Conservation (phyloP, 768 basidiomycete species). For the Mycena venus region DNA sequence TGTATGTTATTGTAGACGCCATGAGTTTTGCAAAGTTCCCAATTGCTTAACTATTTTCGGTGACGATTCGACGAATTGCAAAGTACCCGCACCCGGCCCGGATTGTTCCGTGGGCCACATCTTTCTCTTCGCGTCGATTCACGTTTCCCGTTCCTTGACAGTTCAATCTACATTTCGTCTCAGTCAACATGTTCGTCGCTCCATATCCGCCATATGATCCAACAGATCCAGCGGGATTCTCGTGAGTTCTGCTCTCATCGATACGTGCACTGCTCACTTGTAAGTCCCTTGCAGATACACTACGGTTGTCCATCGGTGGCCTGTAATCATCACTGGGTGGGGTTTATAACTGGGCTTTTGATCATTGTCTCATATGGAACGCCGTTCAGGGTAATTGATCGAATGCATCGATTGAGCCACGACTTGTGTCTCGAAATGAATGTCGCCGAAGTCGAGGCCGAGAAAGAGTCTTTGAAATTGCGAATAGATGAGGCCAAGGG, state of each 20-base stretch:
- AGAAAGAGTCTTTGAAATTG: conserved; percentile 44
- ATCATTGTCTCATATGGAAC: neutral
- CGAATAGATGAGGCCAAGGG: conserved; percentile 81
- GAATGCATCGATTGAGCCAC: conserved; percentile 79
- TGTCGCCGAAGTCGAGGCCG: conserved; percentile 32
- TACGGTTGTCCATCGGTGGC: conserved; percentile 86
- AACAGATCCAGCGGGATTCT: conserved; percentile 76
- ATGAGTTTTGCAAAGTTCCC: too few relatives aligned
- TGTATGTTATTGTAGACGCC: too few relatives aligned
- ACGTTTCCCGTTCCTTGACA: too few relatives aligned
- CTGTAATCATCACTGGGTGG: conserved; percentile 80
- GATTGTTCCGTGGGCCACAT: too few relatives aligned
- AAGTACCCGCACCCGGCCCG: too few relatives aligned
- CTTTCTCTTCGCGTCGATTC: neutral
- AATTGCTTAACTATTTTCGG: too few relatives aligned
- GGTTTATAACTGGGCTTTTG: neutral
- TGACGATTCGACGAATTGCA: too few relatives aligned
- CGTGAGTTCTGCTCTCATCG: conserved; percentile 55
- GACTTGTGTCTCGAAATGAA: conserved; percentile 53
- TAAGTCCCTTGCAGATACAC: conserved; percentile 68
- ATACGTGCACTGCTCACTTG: neutral
- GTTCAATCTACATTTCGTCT: too few relatives aligned
- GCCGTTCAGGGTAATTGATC: conserved; percentile 71
- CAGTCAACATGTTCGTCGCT: conserved; percentile 48
- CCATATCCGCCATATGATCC: conserved; percentile 74